Evolutionary conservation across 257 asterid genomes (phyloP).

Genomic region (Nicotiana obtusifolia): DNA sequence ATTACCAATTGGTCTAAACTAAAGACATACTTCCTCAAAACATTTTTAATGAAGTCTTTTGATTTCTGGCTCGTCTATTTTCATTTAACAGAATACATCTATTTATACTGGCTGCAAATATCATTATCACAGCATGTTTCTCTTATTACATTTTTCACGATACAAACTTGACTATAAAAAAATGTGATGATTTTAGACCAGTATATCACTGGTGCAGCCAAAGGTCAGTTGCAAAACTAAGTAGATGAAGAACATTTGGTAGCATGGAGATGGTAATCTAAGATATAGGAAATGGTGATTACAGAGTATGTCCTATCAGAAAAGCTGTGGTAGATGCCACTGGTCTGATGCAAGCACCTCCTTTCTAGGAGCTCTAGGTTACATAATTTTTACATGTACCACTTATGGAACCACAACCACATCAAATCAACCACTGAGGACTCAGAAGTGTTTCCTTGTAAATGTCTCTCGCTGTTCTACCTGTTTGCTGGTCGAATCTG

Average conservation of each 20-base stretch:
- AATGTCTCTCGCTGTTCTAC: slow-evolving; percentile 41
- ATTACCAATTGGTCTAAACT: neutral
- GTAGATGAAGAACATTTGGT: neutral
- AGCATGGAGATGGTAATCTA: neutral
- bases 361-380: slow-evolving; percentile 44
- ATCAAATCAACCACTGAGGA: neutral
- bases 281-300: neutral
- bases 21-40: too few species aligned
- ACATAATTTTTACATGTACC: slow-evolving; percentile 44
- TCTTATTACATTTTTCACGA: too few species aligned
- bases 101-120: neutral
- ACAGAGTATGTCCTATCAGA: slow-evolving; percentile 23
- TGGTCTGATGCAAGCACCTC: slow-evolving; percentile 20
- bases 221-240: neutral
- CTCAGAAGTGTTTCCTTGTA: slow-evolving; percentile 27
- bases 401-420: neutral
- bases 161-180: too few species aligned
- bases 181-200: neutral
- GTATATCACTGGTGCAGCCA: neutral
- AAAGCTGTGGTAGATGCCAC: slow-evolving; percentile 31
- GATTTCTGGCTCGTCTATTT: neutral
- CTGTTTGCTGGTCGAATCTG: slow-evolving; percentile 38
- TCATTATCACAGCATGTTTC: too few species aligned
- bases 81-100: neutral
- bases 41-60: neutral